Conservation (phyloP, 305 asterid genomes). For the Fraxinus xanthoxyloides region DNA sequence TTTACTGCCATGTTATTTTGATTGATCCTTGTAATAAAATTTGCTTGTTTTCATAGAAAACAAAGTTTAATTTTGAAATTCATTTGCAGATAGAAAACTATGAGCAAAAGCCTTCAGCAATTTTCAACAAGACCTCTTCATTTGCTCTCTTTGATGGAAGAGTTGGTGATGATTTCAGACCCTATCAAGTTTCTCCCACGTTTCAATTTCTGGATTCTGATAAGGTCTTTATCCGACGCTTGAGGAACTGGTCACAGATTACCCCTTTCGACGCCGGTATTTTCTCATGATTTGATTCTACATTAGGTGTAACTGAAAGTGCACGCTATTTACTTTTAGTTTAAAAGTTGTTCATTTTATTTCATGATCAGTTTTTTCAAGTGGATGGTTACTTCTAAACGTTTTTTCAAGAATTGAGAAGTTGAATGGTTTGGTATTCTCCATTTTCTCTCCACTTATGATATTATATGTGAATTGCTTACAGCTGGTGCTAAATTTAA, state of each 20-base stretch:
- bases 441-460: background rate
- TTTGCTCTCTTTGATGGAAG: slow-evolving; percentile 5
- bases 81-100: background rate
- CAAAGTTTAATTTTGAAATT: background rate
- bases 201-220: background rate
- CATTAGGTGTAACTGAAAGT: background rate
- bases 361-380: background rate
- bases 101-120: background rate
- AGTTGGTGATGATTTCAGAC: background rate
- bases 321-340: background rate
- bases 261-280: background rate
- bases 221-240: background rate
- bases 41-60: background rate
- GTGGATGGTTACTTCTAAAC: background rate
- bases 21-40: background rate
- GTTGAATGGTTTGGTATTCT: background rate
- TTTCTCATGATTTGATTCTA: slow-evolving; percentile 1
- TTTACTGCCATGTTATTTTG: background rate
- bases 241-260: background rate
- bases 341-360: background rate
- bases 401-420: background rate
- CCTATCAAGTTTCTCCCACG: slow-evolving; percentile 1
- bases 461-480: background rate
- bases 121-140: background rate
- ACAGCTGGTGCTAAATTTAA: background rate